These are phyloP conservation scores for Ophiostoma piceae DNA, from an alignment of 2,329 filamentous ascomycete genomes.

Conservation along the genomic window DNA sequence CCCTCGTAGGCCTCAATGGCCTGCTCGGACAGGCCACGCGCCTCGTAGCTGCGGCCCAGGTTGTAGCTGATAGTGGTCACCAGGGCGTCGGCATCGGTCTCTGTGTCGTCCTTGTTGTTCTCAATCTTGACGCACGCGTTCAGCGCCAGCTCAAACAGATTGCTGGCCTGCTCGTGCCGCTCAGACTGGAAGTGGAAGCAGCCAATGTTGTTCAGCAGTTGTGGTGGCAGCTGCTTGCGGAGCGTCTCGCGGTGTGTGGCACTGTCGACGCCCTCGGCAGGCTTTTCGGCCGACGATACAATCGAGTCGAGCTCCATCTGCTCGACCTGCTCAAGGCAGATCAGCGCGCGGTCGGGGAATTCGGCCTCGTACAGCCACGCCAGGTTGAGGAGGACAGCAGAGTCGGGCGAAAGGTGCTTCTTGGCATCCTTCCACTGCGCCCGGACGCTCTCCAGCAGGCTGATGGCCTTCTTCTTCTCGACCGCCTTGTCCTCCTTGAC, in stretches of 20 bases:
- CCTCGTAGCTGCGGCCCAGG: slow-evolving; percentile 87
- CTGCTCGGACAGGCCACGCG: slow-evolving; percentile 71
- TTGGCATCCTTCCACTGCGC: slow-evolving; percentile 89
- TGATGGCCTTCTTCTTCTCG: slow-evolving; percentile 81
- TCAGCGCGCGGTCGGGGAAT: slow-evolving; percentile 81
- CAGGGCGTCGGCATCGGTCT: slow-evolving; percentile 80
- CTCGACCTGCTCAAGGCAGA: slow-evolving; percentile 88
- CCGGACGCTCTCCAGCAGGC: slow-evolving; percentile 76
- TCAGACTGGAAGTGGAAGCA: slow-evolving; percentile 91
- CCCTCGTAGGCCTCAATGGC: slow-evolving; percentile 86
- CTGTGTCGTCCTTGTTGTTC: slow-evolving; percentile 58
- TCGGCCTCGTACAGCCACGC: slow-evolving; percentile 85
- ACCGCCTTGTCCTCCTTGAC: slow-evolving; percentile 80
- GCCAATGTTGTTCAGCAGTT: slow-evolving; percentile 93
- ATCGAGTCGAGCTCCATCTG: slow-evolving; percentile 80
- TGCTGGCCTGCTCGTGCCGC: slow-evolving; percentile 71
- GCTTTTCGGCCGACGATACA: slow-evolving; percentile 52
- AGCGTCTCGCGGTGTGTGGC: slow-evolving; percentile 55
- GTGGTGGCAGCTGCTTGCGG: slow-evolving; percentile 76
- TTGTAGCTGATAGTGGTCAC: slow-evolving; percentile 98
- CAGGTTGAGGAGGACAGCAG: slow-evolving; percentile 84
- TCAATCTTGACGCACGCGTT: slow-evolving; percentile 78
- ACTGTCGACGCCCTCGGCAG: slow-evolving; percentile 56
- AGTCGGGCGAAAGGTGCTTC: slow-evolving; percentile 73
- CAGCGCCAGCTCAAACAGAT: slow-evolving; percentile 87